Conservation (phyloP, 495 filamentous ascomycete species). For the Gamarada debralockiae region DNA sequence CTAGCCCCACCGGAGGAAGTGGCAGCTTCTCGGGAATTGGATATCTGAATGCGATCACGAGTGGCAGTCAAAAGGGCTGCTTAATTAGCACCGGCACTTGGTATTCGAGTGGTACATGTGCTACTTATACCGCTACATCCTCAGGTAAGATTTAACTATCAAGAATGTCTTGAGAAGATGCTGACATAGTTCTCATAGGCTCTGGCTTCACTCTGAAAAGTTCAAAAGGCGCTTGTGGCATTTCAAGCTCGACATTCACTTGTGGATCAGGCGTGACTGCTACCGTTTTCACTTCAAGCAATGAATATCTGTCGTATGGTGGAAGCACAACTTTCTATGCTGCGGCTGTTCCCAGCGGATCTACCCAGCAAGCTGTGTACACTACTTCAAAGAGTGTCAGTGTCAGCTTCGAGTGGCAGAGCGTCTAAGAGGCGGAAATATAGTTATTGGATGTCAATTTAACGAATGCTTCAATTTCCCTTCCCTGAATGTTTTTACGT, state of each 20-base stretch:
- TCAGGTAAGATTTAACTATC: slow-evolving; percentile 32
- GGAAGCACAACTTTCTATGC: slow-evolving; percentile 55
- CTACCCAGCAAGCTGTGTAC: slow-evolving; percentile 34
- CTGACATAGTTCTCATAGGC: slow-evolving; percentile 28
- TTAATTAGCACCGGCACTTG: slow-evolving; percentile 67
- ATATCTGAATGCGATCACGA: slow-evolving; percentile 52
- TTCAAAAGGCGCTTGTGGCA: slow-evolving; percentile 54
- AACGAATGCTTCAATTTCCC: no score
- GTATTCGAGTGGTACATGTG: slow-evolving; percentile 67
- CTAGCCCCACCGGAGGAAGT: slow-evolving; percentile 15
- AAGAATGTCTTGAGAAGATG: background rate
- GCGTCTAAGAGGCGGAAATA: background rate
- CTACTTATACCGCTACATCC: slow-evolving; percentile 55
- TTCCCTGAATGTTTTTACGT: no score
- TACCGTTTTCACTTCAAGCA: slow-evolving; percentile 39
- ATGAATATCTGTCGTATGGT: slow-evolving; percentile 43
- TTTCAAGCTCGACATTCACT: slow-evolving; percentile 42
- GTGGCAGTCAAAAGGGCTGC: slow-evolving; percentile 55
- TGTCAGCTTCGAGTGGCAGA: slow-evolving; percentile 32
- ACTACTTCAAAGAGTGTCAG: slow-evolving; percentile 22
- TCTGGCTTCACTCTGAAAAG: slow-evolving; percentile 55
- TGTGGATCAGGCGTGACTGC: slow-evolving; percentile 44
- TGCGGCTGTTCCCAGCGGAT: slow-evolving; percentile 51
- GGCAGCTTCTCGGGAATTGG: slow-evolving; percentile 46
- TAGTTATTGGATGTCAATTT: no score